phyloP scores from a whole-genome alignment of 192 early-diverging fungal genomes.

The Coemansia sp. region DNA sequence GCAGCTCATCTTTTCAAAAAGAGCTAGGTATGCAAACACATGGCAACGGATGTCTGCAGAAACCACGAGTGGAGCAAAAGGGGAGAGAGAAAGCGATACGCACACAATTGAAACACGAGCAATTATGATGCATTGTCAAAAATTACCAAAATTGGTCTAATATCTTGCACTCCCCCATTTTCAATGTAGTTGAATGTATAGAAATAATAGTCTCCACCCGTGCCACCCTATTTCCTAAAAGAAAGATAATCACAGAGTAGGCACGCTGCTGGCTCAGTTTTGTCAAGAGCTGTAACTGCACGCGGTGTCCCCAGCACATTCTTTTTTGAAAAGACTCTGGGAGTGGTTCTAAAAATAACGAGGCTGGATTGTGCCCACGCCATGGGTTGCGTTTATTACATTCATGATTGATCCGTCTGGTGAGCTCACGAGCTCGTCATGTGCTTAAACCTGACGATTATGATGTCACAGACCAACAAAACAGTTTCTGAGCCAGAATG shows the following conservation, averaged over 20 bases:
- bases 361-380: background rate
- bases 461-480: background rate
- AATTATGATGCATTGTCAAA: constrained; percentile 4
- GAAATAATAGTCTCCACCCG: background rate
- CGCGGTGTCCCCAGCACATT: no score
- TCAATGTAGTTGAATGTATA: background rate
- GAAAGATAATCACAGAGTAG: background rate
- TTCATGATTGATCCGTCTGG: background rate
- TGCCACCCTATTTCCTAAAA: background rate
- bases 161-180: background rate
- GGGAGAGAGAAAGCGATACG: background rate
- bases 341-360: background rate
- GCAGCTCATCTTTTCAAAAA: background rate
- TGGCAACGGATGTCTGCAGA: background rate
- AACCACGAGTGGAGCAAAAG: background rate
- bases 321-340: background rate
- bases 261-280: no score
- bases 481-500: background rate
- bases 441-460: background rate
- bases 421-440: constrained; percentile 1
- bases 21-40: background rate
- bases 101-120: background rate
- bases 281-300: no score
- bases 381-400: background rate
- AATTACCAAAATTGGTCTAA: background rate